These are phyloP conservation scores for Botrytis fabae DNA, from an alignment of 2,329 filamentous ascomycete genomes.

Conservation along the genomic window DNA sequence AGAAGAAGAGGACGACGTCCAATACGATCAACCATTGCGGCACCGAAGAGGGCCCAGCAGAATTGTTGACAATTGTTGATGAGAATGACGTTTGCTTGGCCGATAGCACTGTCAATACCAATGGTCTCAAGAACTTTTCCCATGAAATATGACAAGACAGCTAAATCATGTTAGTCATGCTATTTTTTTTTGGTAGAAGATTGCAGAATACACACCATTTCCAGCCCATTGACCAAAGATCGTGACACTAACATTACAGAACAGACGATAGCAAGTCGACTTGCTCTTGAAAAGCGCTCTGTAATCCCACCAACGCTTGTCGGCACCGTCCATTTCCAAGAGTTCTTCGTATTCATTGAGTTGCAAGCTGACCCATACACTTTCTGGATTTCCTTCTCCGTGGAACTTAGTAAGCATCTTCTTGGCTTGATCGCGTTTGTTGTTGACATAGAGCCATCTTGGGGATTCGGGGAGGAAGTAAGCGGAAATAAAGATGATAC, in stretches of 20 bases:
- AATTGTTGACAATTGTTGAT: slow-evolving; percentile 57
- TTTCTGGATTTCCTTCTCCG: slow-evolving; percentile 51
- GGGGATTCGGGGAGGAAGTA: slow-evolving; percentile 63
- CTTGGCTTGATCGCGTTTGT: slow-evolving; percentile 53
- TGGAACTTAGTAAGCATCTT: slow-evolving; percentile 56
- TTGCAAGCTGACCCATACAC: slow-evolving; percentile 54
- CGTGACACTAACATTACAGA: slow-evolving; percentile 53
- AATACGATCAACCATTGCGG: slow-evolving; percentile 55
- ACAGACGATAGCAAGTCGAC: slow-evolving; percentile 50
- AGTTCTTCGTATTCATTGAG: slow-evolving; percentile 52
- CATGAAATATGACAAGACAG: slow-evolving; percentile 54
- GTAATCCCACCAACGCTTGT: slow-evolving; percentile 59
- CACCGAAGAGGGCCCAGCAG: slow-evolving; percentile 55
- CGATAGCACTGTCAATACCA: slow-evolving; percentile 50
- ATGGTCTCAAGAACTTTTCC: slow-evolving; percentile 53
- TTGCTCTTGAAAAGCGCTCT: slow-evolving; percentile 52
- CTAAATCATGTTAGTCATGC: slow-evolving; percentile 29
- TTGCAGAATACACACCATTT: slow-evolving; percentile 32
- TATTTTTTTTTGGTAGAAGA: background rate
- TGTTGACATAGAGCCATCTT: slow-evolving; percentile 59
- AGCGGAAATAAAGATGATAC: slow-evolving; percentile 49
- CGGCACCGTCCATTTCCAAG: slow-evolving; percentile 49
- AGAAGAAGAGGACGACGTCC: slow-evolving; percentile 59
- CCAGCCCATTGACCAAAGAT: slow-evolving; percentile 55
- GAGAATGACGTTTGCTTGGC: slow-evolving; percentile 55